phyloP scores from a whole-genome alignment of 2,329 filamentous ascomycete genomes.

The Ophiostoma ulmi region DNA sequence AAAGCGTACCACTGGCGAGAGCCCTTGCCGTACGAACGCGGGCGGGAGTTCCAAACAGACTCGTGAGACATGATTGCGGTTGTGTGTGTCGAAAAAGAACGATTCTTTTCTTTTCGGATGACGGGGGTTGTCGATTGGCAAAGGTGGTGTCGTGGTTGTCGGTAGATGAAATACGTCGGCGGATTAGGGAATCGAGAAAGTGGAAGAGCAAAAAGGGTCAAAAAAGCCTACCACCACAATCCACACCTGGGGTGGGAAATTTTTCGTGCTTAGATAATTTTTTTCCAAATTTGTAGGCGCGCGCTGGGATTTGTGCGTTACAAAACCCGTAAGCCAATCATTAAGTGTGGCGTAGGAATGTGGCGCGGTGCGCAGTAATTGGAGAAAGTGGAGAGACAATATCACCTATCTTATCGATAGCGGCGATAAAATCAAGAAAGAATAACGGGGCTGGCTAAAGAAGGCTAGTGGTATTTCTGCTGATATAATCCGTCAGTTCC shows the following conservation, averaged over 20 bases:
- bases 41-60: constrained; percentile 98
- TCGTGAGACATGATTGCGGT: constrained; percentile 63
- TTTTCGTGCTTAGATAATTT: constrained; percentile 15
- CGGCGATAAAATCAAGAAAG: not conserved
- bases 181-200: constrained; percentile 7
- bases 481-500: not conserved
- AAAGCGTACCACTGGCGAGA: constrained; percentile 73
- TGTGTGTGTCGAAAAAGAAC: constrained; percentile 17
- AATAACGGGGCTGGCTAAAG: not conserved
- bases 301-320: constrained; percentile 26
- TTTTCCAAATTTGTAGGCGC: constrained; percentile 23
- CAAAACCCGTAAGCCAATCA: constrained; percentile 14
- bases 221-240: constrained; percentile 16
- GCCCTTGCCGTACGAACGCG: constrained; percentile 96
- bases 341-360: constrained; percentile 11
- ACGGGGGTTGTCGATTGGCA: constrained; percentile 3
- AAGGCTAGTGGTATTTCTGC: not conserved
- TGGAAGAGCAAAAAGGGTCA: constrained; percentile 5
- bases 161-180: constrained; percentile 12
- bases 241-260: constrained; percentile 20
- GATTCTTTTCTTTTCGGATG: constrained; percentile 11
- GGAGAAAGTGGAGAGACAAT: not conserved
- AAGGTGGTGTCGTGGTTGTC: constrained; percentile 16
- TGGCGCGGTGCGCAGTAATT: constrained; percentile 5
- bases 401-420: constrained; percentile 16